Percentiles rank a stretch among this genome's conserved stretches.
Conservation (phyloP, 768 basidiomycete genomes). For the Pulveroboletus sp. region DNA sequence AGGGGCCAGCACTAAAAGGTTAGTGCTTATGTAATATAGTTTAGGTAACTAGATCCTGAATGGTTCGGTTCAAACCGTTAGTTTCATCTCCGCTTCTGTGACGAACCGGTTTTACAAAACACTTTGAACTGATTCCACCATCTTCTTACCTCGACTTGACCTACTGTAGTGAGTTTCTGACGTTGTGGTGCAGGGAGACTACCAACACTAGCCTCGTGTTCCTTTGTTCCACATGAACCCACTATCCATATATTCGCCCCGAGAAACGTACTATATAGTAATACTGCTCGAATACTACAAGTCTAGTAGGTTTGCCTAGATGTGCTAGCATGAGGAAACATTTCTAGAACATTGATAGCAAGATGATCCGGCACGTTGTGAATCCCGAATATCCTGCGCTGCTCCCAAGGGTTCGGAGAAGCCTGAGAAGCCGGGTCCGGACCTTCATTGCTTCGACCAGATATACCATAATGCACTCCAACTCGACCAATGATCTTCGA, state of each 20-base stretch:
- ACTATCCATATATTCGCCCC: too few relatives aligned
- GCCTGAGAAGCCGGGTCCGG: slow-evolving; percentile 32
- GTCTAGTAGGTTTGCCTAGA: slow-evolving; percentile 14
- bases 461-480: slow-evolving; percentile 24
- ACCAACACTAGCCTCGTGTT: too few relatives aligned
- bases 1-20: too few relatives aligned
- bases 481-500: slow-evolving; percentile 40
- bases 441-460: slow-evolving; percentile 14
- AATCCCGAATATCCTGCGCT: slow-evolving; percentile 11
- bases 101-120: background rate
- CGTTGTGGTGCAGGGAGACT: background rate
- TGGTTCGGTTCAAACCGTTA: too few relatives aligned
- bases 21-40: too few relatives aligned
- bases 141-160: too few relatives aligned
- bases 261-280: background rate
- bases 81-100: background rate
- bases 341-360: background rate
- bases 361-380: background rate
- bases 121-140: too few relatives aligned
- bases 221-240: too few relatives aligned
- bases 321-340: background rate
- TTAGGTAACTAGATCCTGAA: too few relatives aligned
- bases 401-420: slow-evolving; percentile 42
- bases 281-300: too few relatives aligned
- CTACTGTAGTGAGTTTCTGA: too few relatives aligned